phyloP scores from a whole-genome alignment of 2,329 filamentous ascomycete genomes.

The Calonectria henricotiae region DNA sequence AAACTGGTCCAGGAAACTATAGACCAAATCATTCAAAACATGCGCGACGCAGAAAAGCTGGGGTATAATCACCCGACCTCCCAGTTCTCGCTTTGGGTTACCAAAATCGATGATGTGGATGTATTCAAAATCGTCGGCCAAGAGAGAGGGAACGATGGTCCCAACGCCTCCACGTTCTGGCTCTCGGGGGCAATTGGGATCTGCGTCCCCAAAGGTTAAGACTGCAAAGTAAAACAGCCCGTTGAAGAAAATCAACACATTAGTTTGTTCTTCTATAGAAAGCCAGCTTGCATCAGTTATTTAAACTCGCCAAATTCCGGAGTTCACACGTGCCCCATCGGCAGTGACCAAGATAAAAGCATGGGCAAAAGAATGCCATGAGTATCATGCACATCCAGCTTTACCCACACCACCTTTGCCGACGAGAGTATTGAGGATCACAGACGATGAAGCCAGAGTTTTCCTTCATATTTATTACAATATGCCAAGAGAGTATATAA shows the following conservation, averaged over 20 bases:
- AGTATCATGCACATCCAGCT: background rate
- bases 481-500: background rate
- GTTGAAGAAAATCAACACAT: background rate
- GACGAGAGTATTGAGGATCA: background rate
- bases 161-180: background rate
- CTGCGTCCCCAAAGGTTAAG: background rate
- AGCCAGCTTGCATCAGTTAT: background rate
- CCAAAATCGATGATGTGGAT: background rate
- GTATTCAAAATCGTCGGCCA: background rate
- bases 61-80: background rate
- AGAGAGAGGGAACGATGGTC: background rate
- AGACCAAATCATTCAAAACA: background rate
- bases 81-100: background rate
- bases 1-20: background rate
- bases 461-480: background rate
- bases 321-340: background rate
- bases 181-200: background rate
- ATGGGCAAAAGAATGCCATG: background rate
- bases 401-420: background rate
- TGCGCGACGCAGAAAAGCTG: background rate
- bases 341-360: background rate
- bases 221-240: background rate
- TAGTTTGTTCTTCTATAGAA: background rate
- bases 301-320: background rate
- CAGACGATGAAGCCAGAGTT: background rate